Base-by-base conservation (phyloP, 2,329 filamentous ascomycete species). In the Thermochaetoides dissita region DNA sequence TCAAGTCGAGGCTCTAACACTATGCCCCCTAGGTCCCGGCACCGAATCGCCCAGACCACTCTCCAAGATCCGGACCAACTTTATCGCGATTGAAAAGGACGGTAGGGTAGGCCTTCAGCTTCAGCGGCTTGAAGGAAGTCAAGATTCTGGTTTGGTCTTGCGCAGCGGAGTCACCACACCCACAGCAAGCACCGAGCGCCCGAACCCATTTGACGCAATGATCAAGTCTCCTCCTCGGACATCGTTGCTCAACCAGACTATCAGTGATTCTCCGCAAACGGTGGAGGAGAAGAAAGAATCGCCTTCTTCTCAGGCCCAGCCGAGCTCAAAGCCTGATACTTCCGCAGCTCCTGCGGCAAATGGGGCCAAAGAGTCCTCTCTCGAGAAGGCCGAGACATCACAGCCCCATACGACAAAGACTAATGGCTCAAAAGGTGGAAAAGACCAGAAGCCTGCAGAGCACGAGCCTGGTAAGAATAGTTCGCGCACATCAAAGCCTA, bases 41-140 rank as follows among this genome's bases (percentile, higher is more conserved):
- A 53, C 61, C 44, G 67, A 70, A 31, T 75, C 72, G 11, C 72
- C 76, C 30, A 69, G 80, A 53, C 81, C 78, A 24, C 70, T 86
- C 34, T 84, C 81, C 48, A 84, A 81, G 61, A 77, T 87, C 36
- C 74, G 81, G 50, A 82, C 81, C 33, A 84, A 68, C 57, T 88
- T 88, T 57, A 72, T 88, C 40, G 74, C 81, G 11, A 72, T 88
- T 37, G 81, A 86, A 56, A 76, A 76, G 48, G 71, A 76, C 60
- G 73, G 74, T 41, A 64, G 69, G 36, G 63, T 76, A 50, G 73
- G 73, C 37, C 59, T 77, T 30, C 66, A 63, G n/a, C 34, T 24
- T 24, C 17, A 24, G 17, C 17, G 17, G 53, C 58, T 64, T 45
- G 62, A 67, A 35, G 57, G 56, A 24, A 69, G 66, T 48, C 56